Conservation (phyloP, 345 rosid species). For the Tarenaya hassleriana region DNA sequence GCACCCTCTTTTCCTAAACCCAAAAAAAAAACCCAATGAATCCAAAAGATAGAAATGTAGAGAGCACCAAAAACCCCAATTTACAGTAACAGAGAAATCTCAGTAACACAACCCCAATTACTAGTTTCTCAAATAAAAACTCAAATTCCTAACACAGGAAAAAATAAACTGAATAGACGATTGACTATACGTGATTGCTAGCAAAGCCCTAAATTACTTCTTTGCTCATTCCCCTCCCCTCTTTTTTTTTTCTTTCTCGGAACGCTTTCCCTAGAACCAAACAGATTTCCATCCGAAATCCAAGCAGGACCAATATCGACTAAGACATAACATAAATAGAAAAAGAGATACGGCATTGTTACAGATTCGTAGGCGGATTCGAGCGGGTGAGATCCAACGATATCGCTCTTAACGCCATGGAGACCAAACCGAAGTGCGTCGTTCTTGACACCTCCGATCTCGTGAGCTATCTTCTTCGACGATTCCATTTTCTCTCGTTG, state of each 20-base stretch:
- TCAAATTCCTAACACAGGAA: background rate
- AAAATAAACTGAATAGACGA: background rate
- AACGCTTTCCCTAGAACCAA: constrained; percentile 5
- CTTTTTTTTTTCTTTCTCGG: background rate
- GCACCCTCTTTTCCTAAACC: constrained; percentile 44
- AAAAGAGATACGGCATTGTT: constrained; percentile 2
- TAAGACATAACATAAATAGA: background rate
- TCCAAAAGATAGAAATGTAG: background rate
- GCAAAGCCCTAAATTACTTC: constrained; percentile 5
- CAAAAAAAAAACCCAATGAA: background rate
- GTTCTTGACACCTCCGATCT: constrained; percentile 56
- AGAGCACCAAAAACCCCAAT: constrained; percentile 1
- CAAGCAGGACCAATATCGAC: constrained; percentile 1
- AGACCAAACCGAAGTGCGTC: constrained; percentile 83
- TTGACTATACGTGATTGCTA: background rate
- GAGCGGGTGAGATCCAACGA: constrained; percentile 82
- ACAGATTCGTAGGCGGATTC: constrained; percentile 67
- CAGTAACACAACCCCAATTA: constrained; percentile 9
- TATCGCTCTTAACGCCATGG: constrained; percentile 70
- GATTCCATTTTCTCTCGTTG: constrained; percentile 43
- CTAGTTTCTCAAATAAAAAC: background rate
- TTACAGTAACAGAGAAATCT: background rate
- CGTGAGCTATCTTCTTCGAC: constrained; percentile 54
- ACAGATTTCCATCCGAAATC: background rate
- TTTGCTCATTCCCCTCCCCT: constrained; percentile 10